Evolutionary conservation across 768 basidiomycete species (phyloP).

Genomic region (Boletales sp.): DNA sequence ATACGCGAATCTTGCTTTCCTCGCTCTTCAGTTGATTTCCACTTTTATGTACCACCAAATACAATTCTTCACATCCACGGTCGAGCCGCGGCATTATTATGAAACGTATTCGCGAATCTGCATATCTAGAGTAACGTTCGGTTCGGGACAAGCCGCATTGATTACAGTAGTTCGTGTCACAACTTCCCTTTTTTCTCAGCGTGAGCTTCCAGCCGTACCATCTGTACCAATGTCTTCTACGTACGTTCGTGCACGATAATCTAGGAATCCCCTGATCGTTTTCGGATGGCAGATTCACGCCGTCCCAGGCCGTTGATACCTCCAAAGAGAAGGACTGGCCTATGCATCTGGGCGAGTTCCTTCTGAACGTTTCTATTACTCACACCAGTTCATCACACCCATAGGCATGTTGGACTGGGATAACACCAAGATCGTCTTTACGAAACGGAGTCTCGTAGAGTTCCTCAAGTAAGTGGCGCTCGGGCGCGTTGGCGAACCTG

Average conservation of each 20-base stretch:
- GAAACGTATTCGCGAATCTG: not conserved
- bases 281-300: slow-evolving; percentile 48
- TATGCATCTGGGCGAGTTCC: slow-evolving; percentile 49
- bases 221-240: slow-evolving; percentile 21
- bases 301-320: slow-evolving; percentile 51
- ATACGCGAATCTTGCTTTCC: slow-evolving; percentile 11
- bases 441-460: slow-evolving; percentile 71
- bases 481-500: not conserved
- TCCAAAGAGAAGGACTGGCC: slow-evolving; percentile 74
- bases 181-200: not conserved
- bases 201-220: not conserved
- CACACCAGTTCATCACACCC: not conserved
- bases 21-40: slow-evolving; percentile 7
- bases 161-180: not conserved
- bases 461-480: slow-evolving; percentile 60
- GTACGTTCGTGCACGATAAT: slow-evolving; percentile 11
- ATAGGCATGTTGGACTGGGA: slow-evolving; percentile 83
- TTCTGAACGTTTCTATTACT: slow-evolving; percentile 10
- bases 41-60: slow-evolving; percentile 1
- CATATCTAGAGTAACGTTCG: too few relatives aligned
- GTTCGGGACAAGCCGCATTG: too few relatives aligned
- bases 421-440: slow-evolving; percentile 69
- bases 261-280: not conserved
- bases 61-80: slow-evolving; percentile 6
- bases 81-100: slow-evolving; percentile 8